Conservation (phyloP, 495 filamentous ascomycete genomes). For the Penicillium waksmanii region DNA sequence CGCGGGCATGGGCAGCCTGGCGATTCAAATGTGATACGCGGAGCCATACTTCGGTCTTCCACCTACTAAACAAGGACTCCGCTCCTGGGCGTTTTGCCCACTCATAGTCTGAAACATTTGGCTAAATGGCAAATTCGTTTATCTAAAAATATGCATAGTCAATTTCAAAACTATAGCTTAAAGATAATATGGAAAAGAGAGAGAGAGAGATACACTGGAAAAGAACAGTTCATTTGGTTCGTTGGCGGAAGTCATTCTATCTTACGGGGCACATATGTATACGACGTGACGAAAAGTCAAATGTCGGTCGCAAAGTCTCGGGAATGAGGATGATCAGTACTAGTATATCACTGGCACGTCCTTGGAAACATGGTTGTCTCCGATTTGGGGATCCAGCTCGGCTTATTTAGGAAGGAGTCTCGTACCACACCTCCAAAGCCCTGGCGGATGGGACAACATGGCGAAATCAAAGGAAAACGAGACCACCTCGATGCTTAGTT, state of each 20-base stretch:
- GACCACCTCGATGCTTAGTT: neutral
- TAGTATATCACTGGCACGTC: neutral
- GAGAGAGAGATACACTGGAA: neutral
- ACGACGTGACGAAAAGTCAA: neutral
- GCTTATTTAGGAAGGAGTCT: neutral
- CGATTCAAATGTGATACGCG: slow-evolving; percentile 16
- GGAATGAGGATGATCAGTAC: neutral
- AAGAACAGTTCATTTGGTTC: no score
- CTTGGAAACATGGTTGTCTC: neutral
- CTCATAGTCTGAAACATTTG: neutral
- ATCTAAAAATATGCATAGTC: neutral
- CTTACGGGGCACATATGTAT: neutral
- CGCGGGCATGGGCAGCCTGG: slow-evolving; percentile 1
- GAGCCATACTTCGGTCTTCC: slow-evolving; percentile 15
- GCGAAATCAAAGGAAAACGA: neutral
- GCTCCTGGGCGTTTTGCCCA: neutral
- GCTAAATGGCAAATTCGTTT: neutral
- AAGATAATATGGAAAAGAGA: neutral
- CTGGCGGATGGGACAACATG: neutral
- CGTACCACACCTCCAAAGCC: neutral
- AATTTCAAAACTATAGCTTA: neutral
- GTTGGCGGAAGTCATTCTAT: no score
- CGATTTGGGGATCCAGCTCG: neutral
- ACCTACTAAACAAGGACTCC: neutral
- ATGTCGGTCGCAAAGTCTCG: neutral